These are phyloP conservation scores for Zoysia pacifica DNA, from an alignment of 176 grass and related monocot genomes.

Conservation along the genomic window DNA sequence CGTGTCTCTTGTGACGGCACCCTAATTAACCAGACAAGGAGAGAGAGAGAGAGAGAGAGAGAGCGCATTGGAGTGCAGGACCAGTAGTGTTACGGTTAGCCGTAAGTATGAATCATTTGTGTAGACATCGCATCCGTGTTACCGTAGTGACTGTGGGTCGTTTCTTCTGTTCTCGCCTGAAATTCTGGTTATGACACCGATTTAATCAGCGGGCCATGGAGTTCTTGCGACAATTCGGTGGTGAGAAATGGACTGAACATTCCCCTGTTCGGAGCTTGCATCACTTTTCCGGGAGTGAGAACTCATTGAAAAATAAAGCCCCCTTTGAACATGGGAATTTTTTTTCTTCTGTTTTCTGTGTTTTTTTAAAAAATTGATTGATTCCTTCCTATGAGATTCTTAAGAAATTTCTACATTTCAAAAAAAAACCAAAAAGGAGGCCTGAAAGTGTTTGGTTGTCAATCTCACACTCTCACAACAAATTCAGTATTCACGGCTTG, in stretches of 20 bases:
- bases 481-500: background rate
- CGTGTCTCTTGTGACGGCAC: slow-evolving; percentile 42
- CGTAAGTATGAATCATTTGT: slow-evolving; percentile 17
- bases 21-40: background rate
- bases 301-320: no score
- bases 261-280: no score
- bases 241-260: no score
- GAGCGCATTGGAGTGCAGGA: slow-evolving; percentile 10
- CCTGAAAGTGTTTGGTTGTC: background rate
- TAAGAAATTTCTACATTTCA: no score
- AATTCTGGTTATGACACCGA: background rate
- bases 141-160: background rate
- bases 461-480: background rate
- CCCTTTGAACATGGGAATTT: no score
- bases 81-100: background rate
- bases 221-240: no score
- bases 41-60: background rate
- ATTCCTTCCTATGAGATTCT: no score
- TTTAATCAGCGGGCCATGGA: no score
- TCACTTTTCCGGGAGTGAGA: no score
- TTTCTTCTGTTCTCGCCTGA: background rate
- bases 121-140: background rate
- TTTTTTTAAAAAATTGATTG: no score
- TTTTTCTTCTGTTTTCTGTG: no score
- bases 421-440: no score